Base-by-base conservation (phyloP, 83 land plant species). In the Picea mariana region DNA sequence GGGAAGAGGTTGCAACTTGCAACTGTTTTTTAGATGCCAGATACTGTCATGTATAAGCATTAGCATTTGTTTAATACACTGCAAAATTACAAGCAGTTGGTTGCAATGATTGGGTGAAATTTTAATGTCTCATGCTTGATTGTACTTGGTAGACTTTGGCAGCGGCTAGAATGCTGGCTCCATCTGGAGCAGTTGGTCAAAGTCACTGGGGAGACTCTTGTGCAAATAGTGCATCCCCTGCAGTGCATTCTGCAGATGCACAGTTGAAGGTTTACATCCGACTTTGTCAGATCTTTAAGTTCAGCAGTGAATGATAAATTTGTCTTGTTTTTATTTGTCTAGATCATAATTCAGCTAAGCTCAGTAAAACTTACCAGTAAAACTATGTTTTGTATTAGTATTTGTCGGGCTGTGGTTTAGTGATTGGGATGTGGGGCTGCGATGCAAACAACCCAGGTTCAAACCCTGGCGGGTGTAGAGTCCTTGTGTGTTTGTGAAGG, bases 151-250 rank as follows among this genome's bases (percentile, higher is more conserved):
- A 96, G 98, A 96, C 98, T 38, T 81, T 96, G 78, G 98, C 98
- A 73, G 99, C 99, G 9, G 95, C 99, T 77, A 88, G 95, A 86
- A 92, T 96, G 99, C 84, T 96, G 81, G 93, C 97, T 9, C 92
- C 99, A 72, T 77, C 95, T 62, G 99, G 91, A 8, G 85, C 95
- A 49, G 89, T 80, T 40, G 92, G 95, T 27, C 99, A 98, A 84
- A 86, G 91, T 78, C 96, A 98, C 78, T 98, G 99, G 99, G 89
- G 89, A 82, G 96, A 94, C 83, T 86, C 98, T 73, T 81, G 85
- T 77, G 85, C 91, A 49, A 94, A 98, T 85, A 93, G 91, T 79
- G 59, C 93, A 23, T 78, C 92, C 38, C 84, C 96, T 73, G 87
- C 91, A 59, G 82, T 90, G 40, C 90, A 94, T 84, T 91, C 99